Evolutionary conservation across 2,329 filamentous ascomycete genomes (phyloP), one percentile per base, ranked within the genome.

Genomic region (Fusarium sp.): DNA sequence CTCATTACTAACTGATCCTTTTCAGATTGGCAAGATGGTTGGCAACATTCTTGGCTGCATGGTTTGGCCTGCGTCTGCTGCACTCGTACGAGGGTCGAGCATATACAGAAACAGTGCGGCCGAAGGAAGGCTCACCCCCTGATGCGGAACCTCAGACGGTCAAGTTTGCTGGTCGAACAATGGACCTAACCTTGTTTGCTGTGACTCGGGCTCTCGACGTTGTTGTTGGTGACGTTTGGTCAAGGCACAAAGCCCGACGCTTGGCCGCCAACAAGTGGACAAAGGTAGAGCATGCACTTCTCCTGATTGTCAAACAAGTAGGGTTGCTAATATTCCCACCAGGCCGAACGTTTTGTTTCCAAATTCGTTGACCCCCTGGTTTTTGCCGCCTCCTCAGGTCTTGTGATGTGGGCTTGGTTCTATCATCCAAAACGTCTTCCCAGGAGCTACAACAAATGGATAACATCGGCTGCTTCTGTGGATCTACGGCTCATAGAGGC

Each of bases 361-460:
- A 74, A 67, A 8, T 71, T 80, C 40, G 72, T 88, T n/a, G 91
- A 95, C 74, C 87, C 92, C 6, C 80, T 86, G 8, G 80, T 94
- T 18, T 97, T 97, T 77, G 88, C 91, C 44, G 78, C 85, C 34
- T 94, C 92, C 20, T 89, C 87, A 38, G 91, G 89, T 23, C 81
- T 92, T 37, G 90, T 97, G 70, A 97, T 97, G 93, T 95, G 92
- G 91, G 87, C 92, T 18, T 97, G 92, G 92, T 90, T 97, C 77
- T 97, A 95, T 80, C 78, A 83, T 11, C 92, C 93, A 0, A 83
- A 87, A 36, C 85, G 87, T 20, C 84, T 97, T 2, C 93, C 93
- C 3, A 84, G 82, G 30, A 85, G 89, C 40, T 97, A 97, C 80
- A 90, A 89, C 73, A 90, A 89, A 76, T 97, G 93, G 93, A 96